phyloP scores from a whole-genome alignment of 345 rosid genomes.

The Populus alba region DNA sequence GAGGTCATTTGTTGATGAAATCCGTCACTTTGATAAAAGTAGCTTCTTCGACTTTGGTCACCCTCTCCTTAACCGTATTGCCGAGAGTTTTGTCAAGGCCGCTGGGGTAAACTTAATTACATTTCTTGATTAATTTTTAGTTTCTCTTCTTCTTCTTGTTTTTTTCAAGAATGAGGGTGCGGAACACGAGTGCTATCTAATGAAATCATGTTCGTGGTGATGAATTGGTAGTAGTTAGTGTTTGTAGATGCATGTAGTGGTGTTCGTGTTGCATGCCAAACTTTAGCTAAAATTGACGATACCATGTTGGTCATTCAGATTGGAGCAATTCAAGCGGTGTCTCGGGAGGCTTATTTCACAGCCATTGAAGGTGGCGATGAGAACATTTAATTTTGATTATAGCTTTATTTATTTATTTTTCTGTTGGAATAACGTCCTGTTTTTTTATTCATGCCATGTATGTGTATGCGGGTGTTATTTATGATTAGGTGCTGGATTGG shows the following conservation, averaged over 20 bases:
- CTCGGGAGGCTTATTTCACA: conserved; percentile 69
- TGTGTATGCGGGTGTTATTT: neutral
- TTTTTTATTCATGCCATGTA: neutral
- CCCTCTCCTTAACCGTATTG: conserved; percentile 88
- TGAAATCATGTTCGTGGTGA: too few relatives aligned
- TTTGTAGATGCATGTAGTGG: neutral
- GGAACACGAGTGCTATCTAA: too few relatives aligned
- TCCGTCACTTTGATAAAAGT: conserved; percentile 56
- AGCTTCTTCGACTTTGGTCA: conserved; percentile 80
- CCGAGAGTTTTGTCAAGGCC: conserved; percentile 84
- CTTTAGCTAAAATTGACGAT: neutral
- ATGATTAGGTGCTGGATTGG: conserved; percentile 45
- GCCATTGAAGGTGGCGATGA: conserved; percentile 51
- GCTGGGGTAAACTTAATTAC: conserved; percentile 53
- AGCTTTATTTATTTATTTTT: neutral
- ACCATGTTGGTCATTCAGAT: conserved; percentile 38
- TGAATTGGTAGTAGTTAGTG: neutral
- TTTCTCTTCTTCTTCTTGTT: too few relatives aligned
- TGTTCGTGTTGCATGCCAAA: neutral
- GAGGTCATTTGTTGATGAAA: conserved; percentile 47
- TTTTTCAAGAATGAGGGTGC: too few relatives aligned
- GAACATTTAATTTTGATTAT: neutral
- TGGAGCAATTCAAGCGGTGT: conserved; percentile 80
- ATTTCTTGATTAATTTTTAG: neutral
- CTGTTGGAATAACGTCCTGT: neutral